Evolutionary conservation across 208 protist species (phyloP).

Genomic region (Sergeia podlipaevii): DNA sequence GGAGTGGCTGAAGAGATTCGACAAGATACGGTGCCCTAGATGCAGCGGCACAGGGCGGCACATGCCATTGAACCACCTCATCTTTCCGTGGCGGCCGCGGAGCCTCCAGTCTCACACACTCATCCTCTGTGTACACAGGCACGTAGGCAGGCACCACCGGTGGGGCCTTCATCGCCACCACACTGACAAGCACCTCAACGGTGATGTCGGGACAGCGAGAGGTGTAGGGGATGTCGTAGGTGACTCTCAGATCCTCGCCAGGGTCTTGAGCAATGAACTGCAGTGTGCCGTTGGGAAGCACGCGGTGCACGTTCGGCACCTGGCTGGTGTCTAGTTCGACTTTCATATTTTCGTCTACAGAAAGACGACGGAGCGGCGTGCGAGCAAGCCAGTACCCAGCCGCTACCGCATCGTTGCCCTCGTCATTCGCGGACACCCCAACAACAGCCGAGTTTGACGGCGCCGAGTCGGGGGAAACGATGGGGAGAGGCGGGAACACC

Average conservation of each 20-base stretch:
- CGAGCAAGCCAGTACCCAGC: slow-evolving; percentile 42
- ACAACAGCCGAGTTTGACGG: background rate
- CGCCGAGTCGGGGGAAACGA: background rate
- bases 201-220: slow-evolving; percentile 59
- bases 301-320: slow-evolving; percentile 62
- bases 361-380: slow-evolving; percentile 36
- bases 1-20: too few species aligned
- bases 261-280: slow-evolving; percentile 65
- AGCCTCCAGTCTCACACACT: slow-evolving; percentile 49
- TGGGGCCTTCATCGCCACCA: slow-evolving; percentile 45
- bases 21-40: slow-evolving; percentile 28
- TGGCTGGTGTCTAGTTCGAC: slow-evolving; percentile 49
- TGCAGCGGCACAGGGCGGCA: slow-evolving; percentile 35
- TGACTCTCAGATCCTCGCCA: slow-evolving; percentile 37
- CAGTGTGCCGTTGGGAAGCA: slow-evolving; percentile 57
- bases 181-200: slow-evolving; percentile 47
- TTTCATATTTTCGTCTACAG: slow-evolving; percentile 42
- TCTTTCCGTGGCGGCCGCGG: slow-evolving; percentile 67
- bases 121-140: slow-evolving; percentile 74
- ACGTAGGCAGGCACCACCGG: slow-evolving; percentile 52
- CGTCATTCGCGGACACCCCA: background rate
- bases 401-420: slow-evolving; percentile 8
- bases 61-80: slow-evolving; percentile 54
- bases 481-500: slow-evolving; percentile 34
- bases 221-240: slow-evolving; percentile 33